These are phyloP conservation scores for Phyllosticta citrichinensis DNA, from an alignment of 2,329 filamentous ascomycete species.

Conservation along the genomic window DNA sequence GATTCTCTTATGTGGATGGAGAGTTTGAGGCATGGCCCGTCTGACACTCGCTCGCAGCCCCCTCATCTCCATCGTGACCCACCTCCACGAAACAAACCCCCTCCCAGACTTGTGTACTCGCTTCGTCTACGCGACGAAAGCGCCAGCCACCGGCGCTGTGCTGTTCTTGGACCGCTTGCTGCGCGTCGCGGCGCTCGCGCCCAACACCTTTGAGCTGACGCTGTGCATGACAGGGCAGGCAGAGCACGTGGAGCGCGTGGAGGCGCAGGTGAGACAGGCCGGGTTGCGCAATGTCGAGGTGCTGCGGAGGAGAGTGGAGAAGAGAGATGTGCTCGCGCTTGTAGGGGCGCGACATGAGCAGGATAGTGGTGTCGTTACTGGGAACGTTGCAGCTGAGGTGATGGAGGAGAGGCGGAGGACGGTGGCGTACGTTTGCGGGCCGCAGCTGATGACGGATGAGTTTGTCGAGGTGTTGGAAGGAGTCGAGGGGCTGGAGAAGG, in stretches of 20 bases:
- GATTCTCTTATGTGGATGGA: no score
- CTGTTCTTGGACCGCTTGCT: slow-evolving; percentile 27
- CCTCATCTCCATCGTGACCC: slow-evolving; percentile 61
- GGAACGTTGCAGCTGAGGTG: not conserved
- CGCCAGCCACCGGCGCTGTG: slow-evolving; percentile 18
- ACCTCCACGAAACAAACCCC: slow-evolving; percentile 38
- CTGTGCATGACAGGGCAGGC: slow-evolving; percentile 27
- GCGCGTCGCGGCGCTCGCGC: not conserved
- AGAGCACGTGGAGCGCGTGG: not conserved
- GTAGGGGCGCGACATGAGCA: not conserved
- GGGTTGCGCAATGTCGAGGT: not conserved
- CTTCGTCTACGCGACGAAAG: slow-evolving; percentile 54
- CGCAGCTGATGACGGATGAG: slow-evolving; percentile 38
- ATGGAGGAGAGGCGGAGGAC: slow-evolving; percentile 17
- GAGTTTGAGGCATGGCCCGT: no score
- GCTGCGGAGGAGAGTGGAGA: not conserved
- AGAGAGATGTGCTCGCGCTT: not conserved
- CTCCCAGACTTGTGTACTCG: slow-evolving; percentile 37
- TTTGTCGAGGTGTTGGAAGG: slow-evolving; percentile 31
- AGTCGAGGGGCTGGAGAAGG: slow-evolving; percentile 28
- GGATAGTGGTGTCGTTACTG: not conserved
- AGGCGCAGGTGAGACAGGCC: not conserved
- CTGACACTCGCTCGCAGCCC: slow-evolving; percentile 40
- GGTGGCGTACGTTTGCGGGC: slow-evolving; percentile 40
- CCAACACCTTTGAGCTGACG: slow-evolving; percentile 14